Evolutionary conservation across 495 filamentous ascomycete species (phyloP).

Genomic region (Neurospora terricola): DNA sequence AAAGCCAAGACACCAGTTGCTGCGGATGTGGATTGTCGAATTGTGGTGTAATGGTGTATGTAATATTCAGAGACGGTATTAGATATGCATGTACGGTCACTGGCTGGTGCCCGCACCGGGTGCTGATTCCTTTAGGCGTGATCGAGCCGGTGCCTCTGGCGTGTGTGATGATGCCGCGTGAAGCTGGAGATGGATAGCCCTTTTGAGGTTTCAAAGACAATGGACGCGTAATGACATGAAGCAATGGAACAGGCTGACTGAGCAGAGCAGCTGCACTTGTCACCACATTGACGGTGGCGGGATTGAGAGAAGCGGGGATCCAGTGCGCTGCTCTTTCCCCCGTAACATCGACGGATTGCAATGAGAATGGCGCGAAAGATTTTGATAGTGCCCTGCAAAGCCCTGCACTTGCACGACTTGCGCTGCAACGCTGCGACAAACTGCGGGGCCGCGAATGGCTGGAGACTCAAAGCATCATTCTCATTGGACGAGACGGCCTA

Average conservation of each 20-base stretch:
- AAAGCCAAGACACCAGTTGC: neutral
- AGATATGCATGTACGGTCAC: neutral
- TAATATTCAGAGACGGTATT: neutral
- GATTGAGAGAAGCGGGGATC: neutral
- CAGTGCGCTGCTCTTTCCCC: neutral
- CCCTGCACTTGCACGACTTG: neutral
- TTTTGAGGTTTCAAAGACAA: neutral
- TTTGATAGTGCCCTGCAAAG: neutral
- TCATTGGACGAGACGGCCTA: neutral
- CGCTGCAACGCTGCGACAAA: neutral
- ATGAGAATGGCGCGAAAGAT: neutral
- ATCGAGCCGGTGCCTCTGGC: neutral
- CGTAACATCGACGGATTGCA: neutral
- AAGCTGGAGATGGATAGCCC: no score
- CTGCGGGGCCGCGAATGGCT: neutral
- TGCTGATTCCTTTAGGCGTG: no score
- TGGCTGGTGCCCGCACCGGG: neutral
- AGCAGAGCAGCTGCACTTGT: neutral
- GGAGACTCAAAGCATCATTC: neutral
- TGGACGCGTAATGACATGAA: neutral
- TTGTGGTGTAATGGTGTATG: neutral
- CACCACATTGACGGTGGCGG: neutral
- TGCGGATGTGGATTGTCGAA: neutral
- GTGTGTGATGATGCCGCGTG: neutral
- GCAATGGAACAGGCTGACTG: neutral